phyloP scores from a whole-genome alignment of 441 rosid genomes.

The Bruguiera hainesii region DNA sequence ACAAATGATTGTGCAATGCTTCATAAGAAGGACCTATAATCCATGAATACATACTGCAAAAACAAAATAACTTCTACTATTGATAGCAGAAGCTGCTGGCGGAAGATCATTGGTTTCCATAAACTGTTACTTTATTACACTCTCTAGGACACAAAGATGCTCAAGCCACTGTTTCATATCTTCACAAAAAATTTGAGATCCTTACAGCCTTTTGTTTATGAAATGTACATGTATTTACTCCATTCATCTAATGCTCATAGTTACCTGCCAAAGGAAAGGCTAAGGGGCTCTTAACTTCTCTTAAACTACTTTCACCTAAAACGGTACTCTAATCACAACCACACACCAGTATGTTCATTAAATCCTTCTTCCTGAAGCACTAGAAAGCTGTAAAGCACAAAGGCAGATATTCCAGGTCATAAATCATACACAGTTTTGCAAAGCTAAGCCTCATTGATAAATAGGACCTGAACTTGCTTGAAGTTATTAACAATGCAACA shows the following conservation, averaged over 20 bases:
- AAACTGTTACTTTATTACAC: too few species aligned
- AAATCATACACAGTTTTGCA: not conserved
- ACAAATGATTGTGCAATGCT: not conserved
- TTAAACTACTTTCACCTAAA: not conserved
- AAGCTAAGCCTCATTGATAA: not conserved
- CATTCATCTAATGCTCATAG: not conserved
- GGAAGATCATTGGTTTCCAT: too few species aligned
- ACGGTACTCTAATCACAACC: not conserved
- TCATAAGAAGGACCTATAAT: not conserved
- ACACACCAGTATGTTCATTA: not conserved
- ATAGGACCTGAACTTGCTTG: not conserved
- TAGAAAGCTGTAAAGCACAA: not conserved
- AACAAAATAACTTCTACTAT: too few species aligned
- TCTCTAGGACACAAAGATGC: too few species aligned
- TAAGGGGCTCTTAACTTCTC: not conserved
- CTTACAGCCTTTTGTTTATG: not conserved
- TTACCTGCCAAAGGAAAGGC: not conserved
- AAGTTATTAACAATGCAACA: too few species aligned
- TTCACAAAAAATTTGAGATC: not conserved
- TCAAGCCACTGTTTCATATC: too few species aligned
- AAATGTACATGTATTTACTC: conserved; percentile 1
- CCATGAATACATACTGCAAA: too few species aligned
- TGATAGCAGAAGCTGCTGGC: too few species aligned
- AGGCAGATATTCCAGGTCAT: not conserved
- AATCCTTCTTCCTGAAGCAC: conserved; percentile 3